A percentile compares a stretch with the other conserved stretches of the same genome.
Conservation (phyloP, 2,329 filamentous ascomycete genomes). For the Xenoacremonium recifei region DNA sequence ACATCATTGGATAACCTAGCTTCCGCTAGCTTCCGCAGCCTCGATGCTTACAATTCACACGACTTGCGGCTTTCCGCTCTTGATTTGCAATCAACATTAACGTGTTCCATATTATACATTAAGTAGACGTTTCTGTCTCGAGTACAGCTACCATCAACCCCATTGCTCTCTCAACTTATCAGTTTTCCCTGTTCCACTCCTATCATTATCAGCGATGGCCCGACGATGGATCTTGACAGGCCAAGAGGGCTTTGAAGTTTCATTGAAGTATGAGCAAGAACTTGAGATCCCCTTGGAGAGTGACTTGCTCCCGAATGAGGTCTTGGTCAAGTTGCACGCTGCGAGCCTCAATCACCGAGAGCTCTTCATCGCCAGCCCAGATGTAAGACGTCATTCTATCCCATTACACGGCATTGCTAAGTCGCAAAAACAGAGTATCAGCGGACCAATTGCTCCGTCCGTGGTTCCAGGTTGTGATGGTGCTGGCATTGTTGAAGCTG, state of each 20-base stretch:
- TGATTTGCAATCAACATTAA: too few relatives aligned
- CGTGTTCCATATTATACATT: too few relatives aligned
- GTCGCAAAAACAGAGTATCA: constrained; percentile 14
- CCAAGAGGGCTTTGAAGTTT: constrained; percentile 34
- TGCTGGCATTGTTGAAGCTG: constrained; percentile 43
- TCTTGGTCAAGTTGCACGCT: constrained; percentile 56
- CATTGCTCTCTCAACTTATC: too few relatives aligned
- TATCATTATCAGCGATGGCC: constrained; percentile 22
- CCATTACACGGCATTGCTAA: background rate
- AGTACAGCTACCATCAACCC: too few relatives aligned
- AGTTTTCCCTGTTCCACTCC: too few relatives aligned
- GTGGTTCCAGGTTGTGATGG: constrained; percentile 38
- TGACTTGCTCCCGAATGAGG: constrained; percentile 55
- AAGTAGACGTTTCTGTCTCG: too few relatives aligned
- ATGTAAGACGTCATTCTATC: constrained; percentile 21
- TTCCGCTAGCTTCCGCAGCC: too few relatives aligned
- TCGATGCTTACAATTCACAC: too few relatives aligned
- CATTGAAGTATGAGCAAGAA: constrained; percentile 31
- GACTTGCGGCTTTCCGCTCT: too few relatives aligned
- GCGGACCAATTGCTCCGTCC: constrained; percentile 21
- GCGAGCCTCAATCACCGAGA: constrained; percentile 51
- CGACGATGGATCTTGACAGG: constrained; percentile 31
- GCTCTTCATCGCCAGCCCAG: constrained; percentile 37
- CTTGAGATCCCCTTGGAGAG: constrained; percentile 7
- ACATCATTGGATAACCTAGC: too few relatives aligned